Evolutionary conservation across 1,284 basidiomycete species (phyloP), one percentile per base, ranked within the genome.

Genomic region (Sphaerobolus stellatus): DNA sequence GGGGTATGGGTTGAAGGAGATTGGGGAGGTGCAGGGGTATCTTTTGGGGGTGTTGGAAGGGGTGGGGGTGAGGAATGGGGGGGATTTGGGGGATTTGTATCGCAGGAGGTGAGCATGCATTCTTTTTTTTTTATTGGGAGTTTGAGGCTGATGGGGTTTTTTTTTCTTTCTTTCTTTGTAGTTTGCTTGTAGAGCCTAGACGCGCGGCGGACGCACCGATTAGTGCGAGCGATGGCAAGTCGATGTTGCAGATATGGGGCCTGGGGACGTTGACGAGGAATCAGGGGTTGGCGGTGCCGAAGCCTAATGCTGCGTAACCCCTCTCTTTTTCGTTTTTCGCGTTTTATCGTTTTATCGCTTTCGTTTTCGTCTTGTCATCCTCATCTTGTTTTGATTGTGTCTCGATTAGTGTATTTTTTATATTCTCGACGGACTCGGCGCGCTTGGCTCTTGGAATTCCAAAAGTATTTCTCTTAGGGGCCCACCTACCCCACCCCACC

Each of bases 1-100:
- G 16, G 79, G 86, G 1, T 96, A 91, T 71, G 85, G 84, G 59
- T 74, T 96, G 54, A 86, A 89, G 64, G 86, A 85, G 59, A 90
- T 96, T 11, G 81, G 86, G 2, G 93, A 95, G 71, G 84, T 93
- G 20, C 91, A 94, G 65, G 77, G 79, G 46, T 95, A 87, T 68
- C 76, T 97, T 29, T 79, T 78, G 41, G 75, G 80, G 51, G 82
- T 83, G 33, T 89, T 92, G 61, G 84, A 89, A 63, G 83, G 82
- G 55, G 82, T 86, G 2, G 82, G 78, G 63, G 82, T 86, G 2
- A 82, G 78, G 63, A 85, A 85, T 54, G 50, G 41, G 2, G 86
- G 86, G 27, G 89, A 90, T 70, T 72, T 90, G 55, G 84, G 90
- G 62, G 90, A 91, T 66, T 74, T 92, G 34, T 91, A 92, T 65